Percentiles rank a stretch among this genome's conserved stretches.
Conservation (phyloP, 495 filamentous ascomycete genomes). For the Chlorociboria aeruginascens region DNA sequence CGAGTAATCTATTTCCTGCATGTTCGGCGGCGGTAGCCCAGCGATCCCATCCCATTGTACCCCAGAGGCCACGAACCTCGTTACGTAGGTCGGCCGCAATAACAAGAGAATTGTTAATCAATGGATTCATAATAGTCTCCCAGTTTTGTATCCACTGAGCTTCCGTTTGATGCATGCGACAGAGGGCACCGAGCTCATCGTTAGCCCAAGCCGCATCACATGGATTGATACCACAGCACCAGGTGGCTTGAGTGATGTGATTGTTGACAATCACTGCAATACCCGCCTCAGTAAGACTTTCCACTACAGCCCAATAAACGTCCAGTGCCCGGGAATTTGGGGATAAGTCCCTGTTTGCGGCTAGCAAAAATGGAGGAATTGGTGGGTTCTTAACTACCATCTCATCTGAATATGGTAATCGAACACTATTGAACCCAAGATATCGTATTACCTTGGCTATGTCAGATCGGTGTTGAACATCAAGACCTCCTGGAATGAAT, state of each 20-base stretch:
- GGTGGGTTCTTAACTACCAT: conserved; percentile 41
- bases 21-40: conserved; percentile 48
- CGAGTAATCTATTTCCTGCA: conserved; percentile 40
- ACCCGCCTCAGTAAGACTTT: conserved; percentile 41
- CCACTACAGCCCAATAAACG: conserved; percentile 38
- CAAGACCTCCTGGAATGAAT: conserved; percentile 47
- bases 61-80: conserved; percentile 49
- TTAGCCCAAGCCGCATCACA: conserved; percentile 49
- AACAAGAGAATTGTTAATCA: conserved; percentile 38
- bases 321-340: conserved; percentile 36
- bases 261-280: conserved; percentile 49
- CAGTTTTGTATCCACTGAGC: conserved; percentile 48
- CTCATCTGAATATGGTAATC: conserved; percentile 50
- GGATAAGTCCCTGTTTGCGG: conserved; percentile 41
- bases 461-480: conserved; percentile 40
- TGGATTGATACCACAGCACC: conserved; percentile 49
- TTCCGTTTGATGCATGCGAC: conserved; percentile 41
- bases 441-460: conserved; percentile 39
- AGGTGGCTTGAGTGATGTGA: conserved; percentile 48
- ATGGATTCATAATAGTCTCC: conserved; percentile 42
- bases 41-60: conserved; percentile 44
- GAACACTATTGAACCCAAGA: conserved; percentile 52
- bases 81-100: conserved; percentile 49
- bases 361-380: conserved; percentile 32
- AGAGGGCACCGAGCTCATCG: conserved; percentile 38